Base-by-base conservation (phyloP, 768 basidiomycete genomes). In the Inosperma sp. region DNA sequence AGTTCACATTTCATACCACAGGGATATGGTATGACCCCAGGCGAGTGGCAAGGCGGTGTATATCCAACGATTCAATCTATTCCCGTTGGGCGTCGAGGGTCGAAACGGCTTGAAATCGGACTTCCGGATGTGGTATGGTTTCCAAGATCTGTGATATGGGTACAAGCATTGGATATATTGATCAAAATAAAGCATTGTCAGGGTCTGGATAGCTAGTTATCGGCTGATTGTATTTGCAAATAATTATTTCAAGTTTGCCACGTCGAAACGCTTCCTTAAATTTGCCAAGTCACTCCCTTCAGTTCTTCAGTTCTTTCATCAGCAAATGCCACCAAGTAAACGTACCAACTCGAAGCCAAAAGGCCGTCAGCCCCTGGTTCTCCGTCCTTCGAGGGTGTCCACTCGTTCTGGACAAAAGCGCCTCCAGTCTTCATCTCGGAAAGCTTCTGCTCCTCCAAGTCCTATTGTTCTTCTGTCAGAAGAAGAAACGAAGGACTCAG, bases 131-230 rank as follows among this genome's bases (percentile, higher is more conserved):
- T 10, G 6, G 37, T 23, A 3, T 54, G 53, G 53, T 19, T 16
- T 4, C 26, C 53, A 17, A 12, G 48, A 10, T 42, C 53, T 12
- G 48, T 33, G 33, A 10, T 44, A 12, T 54, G 53, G 53, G 39
- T 29, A 4, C 40, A 26, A 33, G 48, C 53, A 3, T 13, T 54
- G 13, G 36, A 42, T 10, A 30, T 51, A 4, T 25, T 51, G 39
- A 44, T 17, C 7, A 25, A 26, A 23, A 23, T 51, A 19, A n/a
- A 25, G 12, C 5, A 12, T 25, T 8, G 22, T 1, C 30, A 33
- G 31, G 3, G 47, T n/a, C 21, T 21, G 8, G 37, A 21, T 39
- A 39, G 8, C 37, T 8, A 39, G 37, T 33, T 33, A 16, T 33
- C 16, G 31, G n/a, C 31, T 9, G n/a, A 16, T 33, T 9, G 31